Base-by-base conservation (phyloP, 139 green algal genomes). In the Volvox reticuliferus region DNA sequence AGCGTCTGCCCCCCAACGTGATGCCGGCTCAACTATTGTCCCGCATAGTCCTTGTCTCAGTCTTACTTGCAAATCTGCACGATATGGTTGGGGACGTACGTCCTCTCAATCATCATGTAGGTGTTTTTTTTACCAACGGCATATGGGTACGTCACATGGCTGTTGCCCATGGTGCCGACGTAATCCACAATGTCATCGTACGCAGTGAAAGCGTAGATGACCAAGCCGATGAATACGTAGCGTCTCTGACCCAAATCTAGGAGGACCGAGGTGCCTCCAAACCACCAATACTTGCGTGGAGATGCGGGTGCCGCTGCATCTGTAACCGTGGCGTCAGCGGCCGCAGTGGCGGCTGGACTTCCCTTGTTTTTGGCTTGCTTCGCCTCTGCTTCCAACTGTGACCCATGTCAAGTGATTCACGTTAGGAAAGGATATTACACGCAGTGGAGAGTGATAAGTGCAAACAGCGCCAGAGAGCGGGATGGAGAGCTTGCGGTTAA, bases 241-340 rank as follows among this genome's bases (percentile, higher is more conserved):
- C 55, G 50, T n/a, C 55, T n/a, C 18, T 1, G 28, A 5, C 80
- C 80, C 26, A 86, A 61, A 26, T 71, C 55, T 6, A 86, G 30
- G 33, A 86, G 80, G 22, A 86, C 80, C 13, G 80, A 55, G 80
- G 37, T 86, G 28, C 80, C 80, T n/a, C 80, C 80, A 61, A 75
- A 28, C 55, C 80, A 86, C 80, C 80, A 86, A 1, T 73, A 6
- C n/a, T 26, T 16, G 44, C 79, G 50, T 19, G 26, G n/a, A 9
- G 79, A 14, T 14, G 37, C 37, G 5, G 79, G 21, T 36, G 36
- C 24, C 6, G 18, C 37, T 26, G 24, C 32, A 21, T 32, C 13
- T 21, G 16, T 55, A 17, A 6, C 18, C 33, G 5, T 28, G 22
- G 21, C 28, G 33, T n/a, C 77, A 21, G 33, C 32, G 0, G 12